These are phyloP conservation scores for Dactylonectria macrodidyma DNA, from an alignment of 2,329 filamentous ascomycete genomes.

Conservation along the genomic window DNA sequence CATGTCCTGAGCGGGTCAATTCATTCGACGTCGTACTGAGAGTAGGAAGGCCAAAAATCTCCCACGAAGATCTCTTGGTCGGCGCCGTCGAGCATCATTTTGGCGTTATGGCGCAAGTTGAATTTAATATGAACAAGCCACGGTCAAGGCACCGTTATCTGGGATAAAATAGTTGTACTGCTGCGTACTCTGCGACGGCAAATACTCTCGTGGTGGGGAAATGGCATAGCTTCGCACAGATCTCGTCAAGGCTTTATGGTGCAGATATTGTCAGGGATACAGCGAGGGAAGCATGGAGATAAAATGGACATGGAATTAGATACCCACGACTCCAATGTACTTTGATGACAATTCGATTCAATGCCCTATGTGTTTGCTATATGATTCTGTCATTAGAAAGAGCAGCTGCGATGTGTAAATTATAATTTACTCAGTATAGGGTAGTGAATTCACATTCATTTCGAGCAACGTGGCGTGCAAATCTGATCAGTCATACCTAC, in stretches of 20 bases:
- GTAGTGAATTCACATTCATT: too few species aligned
- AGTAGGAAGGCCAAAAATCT: background rate
- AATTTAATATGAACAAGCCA: slow-evolving; percentile 14
- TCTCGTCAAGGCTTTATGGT: background rate
- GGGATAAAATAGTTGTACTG: slow-evolving; percentile 14
- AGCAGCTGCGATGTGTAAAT: background rate
- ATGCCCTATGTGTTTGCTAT: background rate
- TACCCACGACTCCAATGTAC: slow-evolving; percentile 30
- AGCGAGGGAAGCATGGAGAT: slow-evolving; percentile 11
- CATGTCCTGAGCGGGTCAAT: slow-evolving; percentile 19
- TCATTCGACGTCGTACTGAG: background rate
- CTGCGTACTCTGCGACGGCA: slow-evolving; percentile 1
- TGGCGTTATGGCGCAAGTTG: slow-evolving; percentile 37
- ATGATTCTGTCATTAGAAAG: background rate
- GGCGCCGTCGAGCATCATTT: slow-evolving; percentile 29
- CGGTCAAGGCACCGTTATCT: slow-evolving; percentile 1
- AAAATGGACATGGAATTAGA: slow-evolving; percentile 31
- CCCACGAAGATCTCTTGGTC: slow-evolving; percentile 5
- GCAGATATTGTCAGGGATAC: slow-evolving; percentile 12
- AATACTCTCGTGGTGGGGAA: slow-evolving; percentile 7
- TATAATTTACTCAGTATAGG: background rate
- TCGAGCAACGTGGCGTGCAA: too few species aligned
- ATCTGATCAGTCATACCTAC: too few species aligned
- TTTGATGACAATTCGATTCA: slow-evolving; percentile 18
- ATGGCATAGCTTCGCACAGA: background rate